Evolutionary conservation across 352 stramenopile species (phyloP).

Genomic region (Phytophthora syringae): DNA sequence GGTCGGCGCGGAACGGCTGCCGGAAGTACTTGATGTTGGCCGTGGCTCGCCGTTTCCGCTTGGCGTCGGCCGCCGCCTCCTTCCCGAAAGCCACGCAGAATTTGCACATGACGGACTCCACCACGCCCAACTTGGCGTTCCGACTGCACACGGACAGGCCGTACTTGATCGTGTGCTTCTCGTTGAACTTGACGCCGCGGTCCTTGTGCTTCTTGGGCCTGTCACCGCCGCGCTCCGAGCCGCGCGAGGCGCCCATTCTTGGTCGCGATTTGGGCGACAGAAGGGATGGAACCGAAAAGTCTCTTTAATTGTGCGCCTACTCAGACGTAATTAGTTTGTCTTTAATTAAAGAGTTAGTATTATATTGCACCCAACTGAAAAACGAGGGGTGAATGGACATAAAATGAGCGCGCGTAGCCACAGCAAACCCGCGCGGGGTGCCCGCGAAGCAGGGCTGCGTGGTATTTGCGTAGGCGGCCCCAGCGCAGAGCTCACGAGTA

Average conservation of each 20-base stretch:
- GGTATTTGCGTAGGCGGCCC: too few species aligned
- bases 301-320: neutral
- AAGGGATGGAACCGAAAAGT: neutral
- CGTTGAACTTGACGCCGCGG: constrained; percentile 69
- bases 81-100: constrained; percentile 80
- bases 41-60: constrained; percentile 65
- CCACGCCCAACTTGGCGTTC: constrained; percentile 51
- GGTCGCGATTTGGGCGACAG: neutral
- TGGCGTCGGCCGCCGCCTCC: constrained; percentile 53
- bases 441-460: too few species aligned
- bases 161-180: constrained; percentile 76
- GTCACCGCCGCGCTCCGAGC: constrained; percentile 19
- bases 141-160: constrained; percentile 68
- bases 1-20: constrained; percentile 68
- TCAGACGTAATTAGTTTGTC: too few species aligned
- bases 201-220: constrained; percentile 64
- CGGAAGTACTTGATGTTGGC: constrained; percentile 83
- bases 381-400: too few species aligned
- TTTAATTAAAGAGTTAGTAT: too few species aligned
- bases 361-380: too few species aligned
- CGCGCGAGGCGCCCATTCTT: constrained; percentile 35
- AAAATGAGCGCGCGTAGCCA: too few species aligned
- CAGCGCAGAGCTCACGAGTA: too few species aligned
- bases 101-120: constrained; percentile 79
- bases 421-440: too few species aligned